Base-by-base conservation (phyloP, 1,284 basidiomycete genomes). In the Cutaneotrichosporon sp. region DNA sequence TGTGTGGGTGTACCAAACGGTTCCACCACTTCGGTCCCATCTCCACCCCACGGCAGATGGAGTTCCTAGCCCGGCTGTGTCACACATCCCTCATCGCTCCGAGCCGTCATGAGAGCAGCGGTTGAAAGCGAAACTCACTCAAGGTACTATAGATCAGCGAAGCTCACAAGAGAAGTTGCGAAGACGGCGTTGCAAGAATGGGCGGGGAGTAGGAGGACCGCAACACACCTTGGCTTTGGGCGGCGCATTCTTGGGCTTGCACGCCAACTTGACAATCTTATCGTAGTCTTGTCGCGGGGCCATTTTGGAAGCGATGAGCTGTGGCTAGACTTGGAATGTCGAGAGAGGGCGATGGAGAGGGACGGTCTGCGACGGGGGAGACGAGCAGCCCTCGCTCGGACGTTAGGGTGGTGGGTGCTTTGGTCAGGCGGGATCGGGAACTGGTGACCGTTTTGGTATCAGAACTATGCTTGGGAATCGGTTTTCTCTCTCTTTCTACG, bases 161-260 rank as follows among this genome's bases (percentile, higher is more conserved):
- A 20, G 19, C 19, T 7, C 16, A 17, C 19, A 12, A 8, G n/a
- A n/a, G n/a, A n/a, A n/a, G n/a, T n/a, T n/a, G n/a, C n/a, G n/a
- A n/a, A n/a, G n/a, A 29, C 27, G 31, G 22, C 33, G 27, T 10
- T 20, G 49, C 33, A 22, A n/a, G 9, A 27, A 37, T 20, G 39
- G 31, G 39, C 26, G 41, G 9, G 34, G 49, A 35, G 35, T 27
- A 5, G 35, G 51, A 31, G 10, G 10, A 31, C 29, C 27, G 14
- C 4, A 10, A 67, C 71, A 43, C 64, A 89, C 90, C 81, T 97
- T 97, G 60, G 88, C 76, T 76, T 97, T 97, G 58, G 92, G 92
- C 8, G 89, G 85, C 3, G 88, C 89, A 53, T 88, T 84, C 77
- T 96, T 97, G 41, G 92, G 88, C 79, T 96, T 94, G 77, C 88